Evolutionary conservation across 1,284 basidiomycete genomes (phyloP).

Genomic region (Trametes pubescens): DNA sequence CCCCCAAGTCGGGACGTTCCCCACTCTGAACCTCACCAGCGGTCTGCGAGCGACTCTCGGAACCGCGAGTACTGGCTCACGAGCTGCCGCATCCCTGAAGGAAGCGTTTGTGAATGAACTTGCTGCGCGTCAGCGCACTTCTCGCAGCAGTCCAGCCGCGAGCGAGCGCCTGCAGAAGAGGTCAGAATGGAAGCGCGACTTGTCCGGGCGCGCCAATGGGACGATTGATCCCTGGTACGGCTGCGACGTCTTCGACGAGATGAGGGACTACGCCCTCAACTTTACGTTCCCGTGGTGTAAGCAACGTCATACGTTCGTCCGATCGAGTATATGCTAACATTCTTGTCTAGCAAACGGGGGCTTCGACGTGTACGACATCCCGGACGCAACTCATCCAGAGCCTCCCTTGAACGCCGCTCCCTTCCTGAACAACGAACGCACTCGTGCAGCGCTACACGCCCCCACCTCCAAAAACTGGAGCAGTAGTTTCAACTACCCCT

Average conservation of each 20-base stretch:
- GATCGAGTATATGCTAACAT: neutral
- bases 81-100: constrained; percentile 14
- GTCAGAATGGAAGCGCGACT: constrained; percentile 34
- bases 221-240: constrained; percentile 45
- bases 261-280: constrained; percentile 46
- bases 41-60: constrained; percentile 11
- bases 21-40: constrained; percentile 40
- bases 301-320: constrained; percentile 36
- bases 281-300: constrained; percentile 68
- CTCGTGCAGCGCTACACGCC: constrained; percentile 66
- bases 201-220: constrained; percentile 38
- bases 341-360: constrained; percentile 22
- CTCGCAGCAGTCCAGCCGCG: neutral
- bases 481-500: constrained; percentile 56
- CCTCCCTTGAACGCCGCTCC: constrained; percentile 59
- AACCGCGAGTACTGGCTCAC: neutral
- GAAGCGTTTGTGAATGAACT: constrained; percentile 17
- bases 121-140: neutral
- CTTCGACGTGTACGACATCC: constrained; percentile 55
- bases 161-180: neutral
- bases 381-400: constrained; percentile 60
- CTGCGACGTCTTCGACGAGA: constrained; percentile 43
- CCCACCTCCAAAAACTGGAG: constrained; percentile 67
- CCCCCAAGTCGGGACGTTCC: constrained; percentile 62
- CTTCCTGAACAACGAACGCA: constrained; percentile 28